These are phyloP conservation scores for Claviceps lovelessii DNA, from an alignment of 2,329 filamentous ascomycete species.

Conservation along the genomic window DNA sequence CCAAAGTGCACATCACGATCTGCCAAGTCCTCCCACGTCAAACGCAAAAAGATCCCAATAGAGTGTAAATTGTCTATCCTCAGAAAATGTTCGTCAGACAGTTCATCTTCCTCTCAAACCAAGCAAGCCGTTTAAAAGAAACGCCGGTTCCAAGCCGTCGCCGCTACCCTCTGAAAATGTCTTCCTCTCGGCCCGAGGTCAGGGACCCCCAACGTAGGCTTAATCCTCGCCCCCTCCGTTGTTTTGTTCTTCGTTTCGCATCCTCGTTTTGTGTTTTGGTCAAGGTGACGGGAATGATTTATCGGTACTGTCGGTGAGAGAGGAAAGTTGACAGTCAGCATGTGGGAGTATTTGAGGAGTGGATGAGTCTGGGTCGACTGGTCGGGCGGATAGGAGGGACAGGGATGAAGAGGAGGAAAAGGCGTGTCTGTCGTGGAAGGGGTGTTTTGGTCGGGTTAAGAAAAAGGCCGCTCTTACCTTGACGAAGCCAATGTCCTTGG, in stretches of 20 bases:
- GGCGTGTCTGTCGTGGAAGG: neutral
- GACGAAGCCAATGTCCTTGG: conserved; percentile 58
- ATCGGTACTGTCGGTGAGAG: conserved; percentile 8
- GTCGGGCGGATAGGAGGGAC: no score
- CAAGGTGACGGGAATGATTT: conserved; percentile 13
- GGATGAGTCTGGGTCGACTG: neutral
- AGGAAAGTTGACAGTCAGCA: neutral
- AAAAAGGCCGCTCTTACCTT: conserved; percentile 35
- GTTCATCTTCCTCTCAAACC: conserved; percentile 27
- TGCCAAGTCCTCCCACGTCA: neutral
- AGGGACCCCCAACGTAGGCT: neutral
- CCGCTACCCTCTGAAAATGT: conserved; percentile 24
- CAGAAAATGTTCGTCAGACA: conserved; percentile 28
- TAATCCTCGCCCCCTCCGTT: no score
- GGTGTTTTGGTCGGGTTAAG: neutral
- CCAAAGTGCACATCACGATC: neutral
- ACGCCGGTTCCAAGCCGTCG: conserved; percentile 32
- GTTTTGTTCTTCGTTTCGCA: neutral
- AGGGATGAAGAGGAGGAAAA: no score
- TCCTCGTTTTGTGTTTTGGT: neutral
- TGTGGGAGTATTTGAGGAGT: neutral
- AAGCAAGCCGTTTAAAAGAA: conserved; percentile 31
- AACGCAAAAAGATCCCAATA: conserved; percentile 18
- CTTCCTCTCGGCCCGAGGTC: conserved; percentile 10
- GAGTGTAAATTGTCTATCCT: conserved; percentile 29